Conservation (phyloP, 2,329 filamentous ascomycete species). For the Fusarium gaditjirri region DNA sequence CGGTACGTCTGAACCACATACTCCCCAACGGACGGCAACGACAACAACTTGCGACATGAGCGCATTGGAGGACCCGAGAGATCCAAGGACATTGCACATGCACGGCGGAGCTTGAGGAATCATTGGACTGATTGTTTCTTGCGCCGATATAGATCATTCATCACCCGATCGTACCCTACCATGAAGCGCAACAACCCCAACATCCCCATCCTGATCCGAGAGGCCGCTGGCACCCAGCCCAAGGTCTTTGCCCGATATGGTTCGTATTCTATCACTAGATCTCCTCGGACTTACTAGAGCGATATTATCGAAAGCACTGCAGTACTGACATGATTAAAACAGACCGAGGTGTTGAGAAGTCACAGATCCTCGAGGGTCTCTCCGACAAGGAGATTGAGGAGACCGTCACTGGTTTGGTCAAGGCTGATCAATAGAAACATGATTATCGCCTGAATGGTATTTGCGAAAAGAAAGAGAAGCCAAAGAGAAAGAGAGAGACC, state of each 20-base stretch:
- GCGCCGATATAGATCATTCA: constrained; percentile 74
- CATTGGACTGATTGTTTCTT: constrained; percentile 23
- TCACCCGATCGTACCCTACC: constrained; percentile 90
- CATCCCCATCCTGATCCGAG: constrained; percentile 93
- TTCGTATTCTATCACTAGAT: constrained; percentile 52
- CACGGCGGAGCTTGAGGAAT: not conserved
- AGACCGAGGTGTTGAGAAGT: constrained; percentile 69
- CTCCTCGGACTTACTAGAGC: not conserved
- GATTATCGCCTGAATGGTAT: not conserved
- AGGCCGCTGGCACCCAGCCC: constrained; percentile 85
- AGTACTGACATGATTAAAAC: constrained; percentile 21
- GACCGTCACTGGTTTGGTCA: constrained; percentile 64
- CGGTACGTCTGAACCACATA: constrained; percentile 67
- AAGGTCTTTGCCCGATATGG: constrained; percentile 94
- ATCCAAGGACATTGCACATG: not conserved
- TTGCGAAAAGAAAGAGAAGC: constrained; percentile 10
- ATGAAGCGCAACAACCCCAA: constrained; percentile 99
- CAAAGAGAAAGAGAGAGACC: not conserved
- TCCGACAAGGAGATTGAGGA: constrained; percentile 72
- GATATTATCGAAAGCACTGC: not conserved
- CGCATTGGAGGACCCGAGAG: not conserved
- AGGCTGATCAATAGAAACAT: constrained; percentile 45
- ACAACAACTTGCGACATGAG: constrained; percentile 4
- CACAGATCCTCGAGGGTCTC: constrained; percentile 67
- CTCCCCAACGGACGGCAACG: not conserved